Evolutionary conservation across 1,284 basidiomycete species (phyloP).

Genomic region (Apiotrichum brassicae): DNA sequence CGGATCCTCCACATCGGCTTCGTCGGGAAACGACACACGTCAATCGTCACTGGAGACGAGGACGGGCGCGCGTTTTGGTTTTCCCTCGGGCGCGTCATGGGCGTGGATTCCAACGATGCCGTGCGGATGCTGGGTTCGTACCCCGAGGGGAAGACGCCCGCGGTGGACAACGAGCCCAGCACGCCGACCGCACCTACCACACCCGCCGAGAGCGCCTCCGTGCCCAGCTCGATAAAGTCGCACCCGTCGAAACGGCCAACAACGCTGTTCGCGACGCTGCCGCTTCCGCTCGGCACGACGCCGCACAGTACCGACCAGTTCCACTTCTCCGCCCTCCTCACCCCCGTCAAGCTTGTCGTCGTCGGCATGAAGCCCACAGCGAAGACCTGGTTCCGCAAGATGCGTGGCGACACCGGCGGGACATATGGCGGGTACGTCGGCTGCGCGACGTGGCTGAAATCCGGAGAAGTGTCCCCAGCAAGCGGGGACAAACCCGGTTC

Average conservation of each 20-base stretch:
- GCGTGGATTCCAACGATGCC: slow-evolving; percentile 91
- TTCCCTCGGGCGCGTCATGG: slow-evolving; percentile 87
- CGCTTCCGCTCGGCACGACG: slow-evolving; percentile 72
- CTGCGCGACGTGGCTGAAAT: slow-evolving; percentile 69
- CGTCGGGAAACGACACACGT: slow-evolving; percentile 89
- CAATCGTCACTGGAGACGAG: slow-evolving; percentile 86
- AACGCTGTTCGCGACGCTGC: slow-evolving; percentile 68
- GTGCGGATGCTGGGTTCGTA: slow-evolving; percentile 91
- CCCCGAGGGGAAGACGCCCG: slow-evolving; percentile 52
- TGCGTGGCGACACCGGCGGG: slow-evolving; percentile 53
- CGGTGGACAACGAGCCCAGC: not conserved
- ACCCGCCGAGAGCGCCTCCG: not conserved
- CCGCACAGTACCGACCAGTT: slow-evolving; percentile 77
- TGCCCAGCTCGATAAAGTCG: slow-evolving; percentile 25
- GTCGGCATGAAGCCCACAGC: slow-evolving; percentile 88
- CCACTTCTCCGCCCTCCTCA: slow-evolving; percentile 78
- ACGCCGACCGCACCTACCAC: no score
- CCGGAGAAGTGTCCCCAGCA: slow-evolving; percentile 18
- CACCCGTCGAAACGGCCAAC: slow-evolving; percentile 49
- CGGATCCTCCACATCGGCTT: slow-evolving; percentile 83
- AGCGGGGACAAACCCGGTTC: slow-evolving; percentile 8
- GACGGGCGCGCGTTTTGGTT: slow-evolving; percentile 92
- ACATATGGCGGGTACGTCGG: slow-evolving; percentile 53
- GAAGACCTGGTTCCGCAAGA: slow-evolving; percentile 82
- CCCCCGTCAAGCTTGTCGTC: slow-evolving; percentile 82